Evolutionary conservation across 1,284 basidiomycete species (phyloP).

Genomic region (Naganishia liquefaciens): DNA sequence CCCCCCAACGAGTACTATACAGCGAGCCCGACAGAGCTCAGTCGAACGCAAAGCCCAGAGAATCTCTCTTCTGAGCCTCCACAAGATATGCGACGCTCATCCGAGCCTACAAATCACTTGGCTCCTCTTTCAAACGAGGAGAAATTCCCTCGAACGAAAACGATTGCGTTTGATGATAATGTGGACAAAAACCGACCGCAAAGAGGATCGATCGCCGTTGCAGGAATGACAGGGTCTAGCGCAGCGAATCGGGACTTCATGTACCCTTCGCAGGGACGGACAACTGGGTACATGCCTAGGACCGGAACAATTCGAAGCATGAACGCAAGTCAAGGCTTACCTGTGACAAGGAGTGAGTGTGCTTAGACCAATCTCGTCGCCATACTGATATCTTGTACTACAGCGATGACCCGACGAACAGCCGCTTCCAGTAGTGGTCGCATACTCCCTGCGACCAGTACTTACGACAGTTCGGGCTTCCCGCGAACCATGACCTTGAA

Average conservation of each 20-base stretch:
- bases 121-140: constrained; percentile 35
- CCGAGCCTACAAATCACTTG: constrained; percentile 23
- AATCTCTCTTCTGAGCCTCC: background rate
- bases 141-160: constrained; percentile 59
- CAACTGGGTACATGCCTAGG: constrained; percentile 42
- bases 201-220: background rate
- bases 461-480: constrained; percentile 39
- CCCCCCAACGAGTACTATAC: background rate
- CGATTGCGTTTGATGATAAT: constrained; percentile 61
- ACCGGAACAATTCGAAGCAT: constrained; percentile 46
- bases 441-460: constrained; percentile 35
- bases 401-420: constrained; percentile 31
- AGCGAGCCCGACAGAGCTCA: constrained; percentile 8
- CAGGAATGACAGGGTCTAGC: constrained; percentile 34
- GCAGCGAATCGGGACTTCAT: constrained; percentile 36
- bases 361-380: constrained; percentile 1
- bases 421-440: constrained; percentile 31
- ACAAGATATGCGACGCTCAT: constrained; percentile 16
- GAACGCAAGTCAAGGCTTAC: constrained; percentile 17
- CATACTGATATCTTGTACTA: background rate
- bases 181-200: constrained; percentile 18
- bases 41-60: background rate
- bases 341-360: constrained; percentile 5
- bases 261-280: constrained; percentile 29
- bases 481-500: constrained; percentile 53